Conservation (phyloP, 2,329 filamentous ascomycete genomes). For the Ploettnerulaceae sp. region DNA sequence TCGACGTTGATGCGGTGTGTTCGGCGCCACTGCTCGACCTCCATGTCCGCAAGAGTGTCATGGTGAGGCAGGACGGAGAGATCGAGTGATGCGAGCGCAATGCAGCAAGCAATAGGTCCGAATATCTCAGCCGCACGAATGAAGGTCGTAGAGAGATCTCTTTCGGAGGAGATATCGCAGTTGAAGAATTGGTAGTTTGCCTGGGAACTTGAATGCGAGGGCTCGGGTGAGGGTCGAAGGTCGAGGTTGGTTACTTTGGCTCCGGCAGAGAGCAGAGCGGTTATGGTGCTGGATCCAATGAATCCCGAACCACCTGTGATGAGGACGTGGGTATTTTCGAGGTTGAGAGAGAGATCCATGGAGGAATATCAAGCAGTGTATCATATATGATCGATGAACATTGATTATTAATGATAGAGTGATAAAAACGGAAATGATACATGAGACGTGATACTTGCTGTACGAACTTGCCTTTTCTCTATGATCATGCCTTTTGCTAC, state of each 20-base stretch:
- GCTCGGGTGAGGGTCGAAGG: slow-evolving; percentile 6
- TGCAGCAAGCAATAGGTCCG: slow-evolving; percentile 35
- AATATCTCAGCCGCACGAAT: slow-evolving; percentile 29
- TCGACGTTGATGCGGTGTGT: slow-evolving; percentile 42
- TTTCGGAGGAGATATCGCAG: slow-evolving; percentile 33
- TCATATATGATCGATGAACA: too few species aligned
- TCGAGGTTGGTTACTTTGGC: slow-evolving; percentile 36
- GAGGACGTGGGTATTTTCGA: slow-evolving; percentile 22
- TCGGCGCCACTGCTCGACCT: slow-evolving; percentile 36
- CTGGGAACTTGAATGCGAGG: slow-evolving; percentile 4
- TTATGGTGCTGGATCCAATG: slow-evolving; percentile 22
- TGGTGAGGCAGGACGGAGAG: slow-evolving; percentile 39
- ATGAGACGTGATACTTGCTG: not conserved
- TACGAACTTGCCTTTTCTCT: not conserved
- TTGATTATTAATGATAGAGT: not conserved
- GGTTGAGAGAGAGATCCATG: slow-evolving; percentile 23
- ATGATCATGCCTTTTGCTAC: too few species aligned
- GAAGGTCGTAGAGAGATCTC: slow-evolving; percentile 33
- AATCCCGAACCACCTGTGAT: slow-evolving; percentile 27
- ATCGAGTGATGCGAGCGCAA: slow-evolving; percentile 42
- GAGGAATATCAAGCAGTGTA: too few species aligned
- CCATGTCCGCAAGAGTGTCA: slow-evolving; percentile 38
- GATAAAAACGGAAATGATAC: not conserved
- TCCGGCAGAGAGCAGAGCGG: slow-evolving; percentile 38
- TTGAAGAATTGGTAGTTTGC: slow-evolving; percentile 34